Evolutionary conservation across 495 filamentous ascomycete species (phyloP).

Genomic region (Delitschia confertaspora): DNA sequence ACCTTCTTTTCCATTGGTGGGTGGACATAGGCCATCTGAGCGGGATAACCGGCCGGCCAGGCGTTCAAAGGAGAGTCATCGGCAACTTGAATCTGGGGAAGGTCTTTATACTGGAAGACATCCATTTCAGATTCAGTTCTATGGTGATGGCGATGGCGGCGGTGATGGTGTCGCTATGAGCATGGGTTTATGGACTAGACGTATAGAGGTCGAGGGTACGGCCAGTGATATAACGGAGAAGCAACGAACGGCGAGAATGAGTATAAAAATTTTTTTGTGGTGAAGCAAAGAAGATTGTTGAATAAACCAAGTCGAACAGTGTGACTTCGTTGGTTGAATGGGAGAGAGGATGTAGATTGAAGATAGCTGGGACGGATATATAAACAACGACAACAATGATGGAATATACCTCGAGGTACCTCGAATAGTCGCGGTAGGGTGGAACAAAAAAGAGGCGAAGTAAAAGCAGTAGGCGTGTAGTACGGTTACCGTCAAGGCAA

Average conservation of each 20-base stretch:
- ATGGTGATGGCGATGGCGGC: background rate
- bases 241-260: background rate
- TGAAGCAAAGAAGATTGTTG: no score
- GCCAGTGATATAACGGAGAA: no score
- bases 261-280: no score
- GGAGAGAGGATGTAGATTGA: no score
- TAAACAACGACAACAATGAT: no score
- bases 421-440: no score
- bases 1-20: background rate
- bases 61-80: slow-evolving; percentile 1
- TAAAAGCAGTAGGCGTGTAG: background rate
- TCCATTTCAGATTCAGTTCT: slow-evolving; percentile 8
- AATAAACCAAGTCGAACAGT: no score
- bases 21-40: slow-evolving; percentile 2
- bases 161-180: background rate
- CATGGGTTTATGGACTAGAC: no score
- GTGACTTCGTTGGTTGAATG: no score
- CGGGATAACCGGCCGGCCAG: slow-evolving; percentile 5
- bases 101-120: slow-evolving; percentile 13
- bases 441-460: slow-evolving; percentile 25
- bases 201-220: no score
- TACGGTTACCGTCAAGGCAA: slow-evolving; percentile 10
- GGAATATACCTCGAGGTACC: no score
- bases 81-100: slow-evolving; percentile 19
- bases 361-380: no score